Conservation (phyloP, 1,284 basidiomycete species). For the Sanghuangporus baumii region DNA sequence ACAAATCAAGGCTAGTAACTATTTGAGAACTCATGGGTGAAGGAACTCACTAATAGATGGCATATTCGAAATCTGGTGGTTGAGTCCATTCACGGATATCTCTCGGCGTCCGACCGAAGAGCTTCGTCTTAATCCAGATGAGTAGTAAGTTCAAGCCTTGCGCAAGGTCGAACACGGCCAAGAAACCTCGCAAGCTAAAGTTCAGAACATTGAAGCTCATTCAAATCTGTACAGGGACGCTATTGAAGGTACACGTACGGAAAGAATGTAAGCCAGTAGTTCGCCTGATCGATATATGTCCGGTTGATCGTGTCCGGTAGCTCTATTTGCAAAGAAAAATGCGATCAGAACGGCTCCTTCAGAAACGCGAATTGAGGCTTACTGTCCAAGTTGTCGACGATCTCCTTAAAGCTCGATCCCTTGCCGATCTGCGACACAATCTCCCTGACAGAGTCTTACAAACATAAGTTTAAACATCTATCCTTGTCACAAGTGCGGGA, state of each 20-base stretch:
- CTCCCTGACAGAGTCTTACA: conserved; percentile 54
- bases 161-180: conserved; percentile 91
- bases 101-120: conserved; percentile 90
- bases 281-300: conserved; percentile 79
- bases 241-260: conserved; percentile 48
- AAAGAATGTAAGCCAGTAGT: conserved; percentile 94
- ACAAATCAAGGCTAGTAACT: conserved; percentile 11
- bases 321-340: conserved; percentile 37
- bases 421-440: conserved; percentile 66
- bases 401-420: conserved; percentile 59
- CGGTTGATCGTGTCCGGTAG: conserved; percentile 67
- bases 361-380: conserved; percentile 22
- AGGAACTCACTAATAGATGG: conserved; percentile 75
- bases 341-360: not conserved
- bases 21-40: not conserved
- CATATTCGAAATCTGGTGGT: conserved; percentile 89
- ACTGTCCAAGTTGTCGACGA: conserved; percentile 66
- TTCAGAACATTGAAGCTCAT: not conserved
- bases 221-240: not conserved
- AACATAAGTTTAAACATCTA: conserved; percentile 1
- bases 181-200: conserved; percentile 81
- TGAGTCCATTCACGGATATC: conserved; percentile 96
- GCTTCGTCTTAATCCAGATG: conserved; percentile 74
- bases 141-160: conserved; percentile 89
- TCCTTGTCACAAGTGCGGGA: not conserved